Evolutionary conservation across 164 flowering plant genomes (phyloP).

Genomic region (Liquidambar formosana): DNA sequence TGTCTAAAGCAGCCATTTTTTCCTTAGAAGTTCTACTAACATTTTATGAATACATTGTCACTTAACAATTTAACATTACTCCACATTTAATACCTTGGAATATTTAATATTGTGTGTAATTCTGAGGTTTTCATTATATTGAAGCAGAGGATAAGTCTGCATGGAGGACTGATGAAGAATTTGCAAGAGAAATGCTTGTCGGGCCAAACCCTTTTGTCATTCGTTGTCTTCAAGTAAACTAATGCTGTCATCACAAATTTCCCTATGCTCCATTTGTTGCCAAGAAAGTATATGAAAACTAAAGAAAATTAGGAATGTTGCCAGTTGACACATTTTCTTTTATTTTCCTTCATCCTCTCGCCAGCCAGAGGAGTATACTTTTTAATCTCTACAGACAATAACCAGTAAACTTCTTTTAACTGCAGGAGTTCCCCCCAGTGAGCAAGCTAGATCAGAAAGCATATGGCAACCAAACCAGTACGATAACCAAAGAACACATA

Average conservation of each 20-base stretch:
- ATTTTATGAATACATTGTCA: too few species aligned
- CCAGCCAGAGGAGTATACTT: too few species aligned
- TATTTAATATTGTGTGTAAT: too few species aligned
- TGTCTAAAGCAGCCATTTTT: not conserved
- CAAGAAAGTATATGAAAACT: not conserved
- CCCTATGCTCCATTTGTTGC: not conserved
- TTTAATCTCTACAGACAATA: too few species aligned
- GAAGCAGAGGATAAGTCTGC: conserved; percentile 57
- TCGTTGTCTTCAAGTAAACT: conserved; percentile 48
- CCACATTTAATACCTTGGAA: too few species aligned
- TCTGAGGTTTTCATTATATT: not conserved
- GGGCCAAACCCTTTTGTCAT: conserved; percentile 71
- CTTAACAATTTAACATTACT: too few species aligned
- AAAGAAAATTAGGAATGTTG: not conserved
- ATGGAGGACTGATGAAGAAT: conserved; percentile 89
- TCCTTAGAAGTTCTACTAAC: too few species aligned
- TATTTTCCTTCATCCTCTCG: not conserved
- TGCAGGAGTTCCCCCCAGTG: conserved; percentile 55
- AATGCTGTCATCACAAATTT: not conserved
- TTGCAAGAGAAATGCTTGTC: conserved; percentile 83
- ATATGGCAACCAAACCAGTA: conserved; percentile 51
- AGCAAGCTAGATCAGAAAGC: conserved; percentile 43
- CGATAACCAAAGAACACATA: conserved; percentile 36
- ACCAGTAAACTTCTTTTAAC: not conserved
- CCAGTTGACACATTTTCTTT: not conserved